Base-by-base conservation (phyloP, 139 green algal genomes). In the Tetradesmus lagerheimii region DNA sequence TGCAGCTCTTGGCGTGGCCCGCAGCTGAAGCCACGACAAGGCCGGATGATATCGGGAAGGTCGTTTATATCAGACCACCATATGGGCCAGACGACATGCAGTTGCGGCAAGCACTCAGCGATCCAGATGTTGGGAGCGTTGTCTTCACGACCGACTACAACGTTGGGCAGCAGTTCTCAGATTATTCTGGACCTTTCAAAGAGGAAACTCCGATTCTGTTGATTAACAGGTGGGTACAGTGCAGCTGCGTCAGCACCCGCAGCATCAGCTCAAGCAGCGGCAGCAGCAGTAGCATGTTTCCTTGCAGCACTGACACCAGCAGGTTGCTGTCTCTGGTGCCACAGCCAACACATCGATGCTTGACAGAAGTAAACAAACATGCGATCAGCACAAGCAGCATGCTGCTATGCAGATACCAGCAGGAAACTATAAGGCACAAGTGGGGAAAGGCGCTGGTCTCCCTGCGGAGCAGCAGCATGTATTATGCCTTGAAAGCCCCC, bases 161-260 rank as follows among this genome's bases (percentile, higher is more conserved):
- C 31, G 47, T 76, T 23, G 81, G 81, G 35, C 57, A n/a, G 35
- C 81, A 86, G 31, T 86, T 86, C 37, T 15, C 57, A 6, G 18
- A 11, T 14, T 86, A 76, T 18, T 14, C 35, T 16, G 81, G 81
- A 31, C 47, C n/a, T 25, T 47, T 18, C 11, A 29, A 47, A 15
- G 47, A 86, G 23, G 81, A 38, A 29, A 47, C 25, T 8, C 81
- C 79, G 4, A 38, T 53, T 2, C 64, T 86, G 15, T 4, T 20
- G 25, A 76, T 86, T 16, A 37, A 86, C 81, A 75, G 81, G 81
- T 86, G n/a, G 15, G 81, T 47, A 4, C 64, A n/a, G 8, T 75
- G 80, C 37, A 62, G 77, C 77, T 34, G 38, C 45, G 14, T 57
- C 37, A 83, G 29, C 37, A 53, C 38, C 38, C 53, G 53, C 53